Evolutionary conservation across 2,329 filamentous ascomycete species (phyloP), one percentile per base, ranked within the genome.

Genomic region (Arthrobotrys megalospora): DNA sequence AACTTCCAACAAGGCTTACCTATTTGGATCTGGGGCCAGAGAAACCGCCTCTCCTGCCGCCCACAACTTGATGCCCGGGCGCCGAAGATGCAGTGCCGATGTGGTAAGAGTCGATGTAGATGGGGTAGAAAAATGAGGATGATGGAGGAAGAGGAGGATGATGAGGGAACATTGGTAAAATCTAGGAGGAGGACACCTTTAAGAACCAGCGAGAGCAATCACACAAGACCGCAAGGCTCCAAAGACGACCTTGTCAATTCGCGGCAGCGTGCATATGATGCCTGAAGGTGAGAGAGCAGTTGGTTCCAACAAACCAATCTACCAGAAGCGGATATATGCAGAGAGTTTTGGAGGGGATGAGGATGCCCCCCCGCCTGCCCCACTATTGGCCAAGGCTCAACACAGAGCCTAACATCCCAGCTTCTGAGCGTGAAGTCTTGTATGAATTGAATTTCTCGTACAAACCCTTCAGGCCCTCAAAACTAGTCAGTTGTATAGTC

Each of bases 211-310:
- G 45, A 2, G 3, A 14, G 34, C 64, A 47, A 55, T 32, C 28
- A 58, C 32, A 19, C 11, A 52, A 1, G 38, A 41, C 12, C 16
- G 19, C 28, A 62, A 32, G 28, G 62, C 14, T 52, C n/a, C 36
- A 32, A 12, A 53, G 21, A 38, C 12, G 32, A 32, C 50, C 28
- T 3, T 28, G 62, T 45, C 52, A 38, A 21, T 24, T 52, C 19
- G 28, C 60, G 62, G 55, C 67, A 63, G 41, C 21, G 12, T 73
- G 68, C 69, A 73, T 73, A 60, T 73, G 69, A 66, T 73, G 69
- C 69, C 69, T 73, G 69, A 73, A 73, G 62, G 14, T 7, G 8
- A n/a, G 14, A 43, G 21, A 19, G 14, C 53, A 34, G 65, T 62
- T 70, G 41, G 66, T 62, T 70, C 53, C 66, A 62, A 70, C 66